A percentile compares a stretch with the other conserved stretches of the same genome.
These are phyloP conservation scores for Prunus armeniaca DNA, from an alignment of 306 rosid genomes.

Conservation along the genomic window DNA sequence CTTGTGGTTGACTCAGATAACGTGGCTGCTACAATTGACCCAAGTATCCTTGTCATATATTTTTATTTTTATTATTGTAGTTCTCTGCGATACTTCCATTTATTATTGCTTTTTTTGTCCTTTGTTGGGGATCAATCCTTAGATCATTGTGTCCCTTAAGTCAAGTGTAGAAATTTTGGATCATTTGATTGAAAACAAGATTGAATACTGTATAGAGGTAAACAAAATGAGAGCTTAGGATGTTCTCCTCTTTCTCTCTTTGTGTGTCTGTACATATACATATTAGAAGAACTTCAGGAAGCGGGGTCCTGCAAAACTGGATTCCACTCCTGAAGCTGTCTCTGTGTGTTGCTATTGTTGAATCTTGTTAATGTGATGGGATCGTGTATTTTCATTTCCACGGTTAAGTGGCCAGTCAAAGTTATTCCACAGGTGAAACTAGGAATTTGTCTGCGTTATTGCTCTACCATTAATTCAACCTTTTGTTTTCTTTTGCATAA, in stretches of 20 bases:
- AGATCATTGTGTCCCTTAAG: slow-evolving; percentile 42
- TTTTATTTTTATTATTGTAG: neutral
- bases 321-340: no score
- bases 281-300: no score
- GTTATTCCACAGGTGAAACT: neutral
- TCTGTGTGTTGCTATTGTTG: neutral
- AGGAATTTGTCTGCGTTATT: neutral
- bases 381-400: neutral
- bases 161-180: slow-evolving; percentile 55
- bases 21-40: slow-evolving; percentile 62
- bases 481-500: neutral
- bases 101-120: slow-evolving; percentile 1
- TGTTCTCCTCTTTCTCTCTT: neutral
- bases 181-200: slow-evolving; percentile 55
- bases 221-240: neutral
- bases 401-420: neutral
- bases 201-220: slow-evolving; percentile 84
- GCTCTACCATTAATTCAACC: neutral
- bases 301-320: no score
- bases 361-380: neutral
- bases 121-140: slow-evolving; percentile 8
- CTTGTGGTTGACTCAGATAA: slow-evolving; percentile 60
- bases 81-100: slow-evolving; percentile 14
- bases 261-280: neutral
- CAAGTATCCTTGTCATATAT: slow-evolving; percentile 58